These are phyloP conservation scores for Trichocomaceae sp. DNA, from an alignment of 2,329 filamentous ascomycete species.

Conservation along the genomic window DNA sequence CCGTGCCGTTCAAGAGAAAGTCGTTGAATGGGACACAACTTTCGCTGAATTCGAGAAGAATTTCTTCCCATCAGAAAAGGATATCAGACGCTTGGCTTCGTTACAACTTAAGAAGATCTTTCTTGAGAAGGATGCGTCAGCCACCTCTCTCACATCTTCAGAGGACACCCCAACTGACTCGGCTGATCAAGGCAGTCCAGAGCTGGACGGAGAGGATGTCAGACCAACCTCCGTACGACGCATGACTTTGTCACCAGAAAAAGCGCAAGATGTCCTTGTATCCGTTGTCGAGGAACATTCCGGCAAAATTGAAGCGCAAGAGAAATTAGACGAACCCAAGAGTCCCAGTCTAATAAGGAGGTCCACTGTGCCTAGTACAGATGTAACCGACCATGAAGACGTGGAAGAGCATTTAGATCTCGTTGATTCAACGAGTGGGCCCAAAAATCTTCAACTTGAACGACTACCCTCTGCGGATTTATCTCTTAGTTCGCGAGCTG, in stretches of 20 bases:
- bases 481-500: constrained; percentile 7
- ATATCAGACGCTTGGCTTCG: constrained; percentile 85
- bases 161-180: constrained; percentile 55
- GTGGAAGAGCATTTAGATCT: constrained; percentile 55
- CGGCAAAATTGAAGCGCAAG: constrained; percentile 27
- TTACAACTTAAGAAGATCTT: constrained; percentile 94
- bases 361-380: constrained; percentile 17
- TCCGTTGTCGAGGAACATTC: constrained; percentile 61
- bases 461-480: constrained; percentile 11
- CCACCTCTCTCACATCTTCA: constrained; percentile 63
- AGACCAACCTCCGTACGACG: constrained; percentile 31
- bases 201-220: constrained; percentile 23
- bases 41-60: constrained; percentile 89
- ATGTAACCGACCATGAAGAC: constrained; percentile 40
- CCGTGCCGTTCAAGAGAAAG: constrained; percentile 84
- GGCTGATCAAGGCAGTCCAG: constrained; percentile 28
- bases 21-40: constrained; percentile 83
- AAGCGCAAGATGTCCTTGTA: constrained; percentile 56
- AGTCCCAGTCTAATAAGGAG: constrained; percentile 12
- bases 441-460: constrained; percentile 18
- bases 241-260: constrained; percentile 52
- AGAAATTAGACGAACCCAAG: constrained; percentile 17
- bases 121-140: constrained; percentile 74
- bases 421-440: constrained; percentile 37
- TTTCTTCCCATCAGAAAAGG: constrained; percentile 90